Evolutionary conservation across 352 stramenopile species (phyloP).

Genomic region (Thalassiosira hispida): DNA sequence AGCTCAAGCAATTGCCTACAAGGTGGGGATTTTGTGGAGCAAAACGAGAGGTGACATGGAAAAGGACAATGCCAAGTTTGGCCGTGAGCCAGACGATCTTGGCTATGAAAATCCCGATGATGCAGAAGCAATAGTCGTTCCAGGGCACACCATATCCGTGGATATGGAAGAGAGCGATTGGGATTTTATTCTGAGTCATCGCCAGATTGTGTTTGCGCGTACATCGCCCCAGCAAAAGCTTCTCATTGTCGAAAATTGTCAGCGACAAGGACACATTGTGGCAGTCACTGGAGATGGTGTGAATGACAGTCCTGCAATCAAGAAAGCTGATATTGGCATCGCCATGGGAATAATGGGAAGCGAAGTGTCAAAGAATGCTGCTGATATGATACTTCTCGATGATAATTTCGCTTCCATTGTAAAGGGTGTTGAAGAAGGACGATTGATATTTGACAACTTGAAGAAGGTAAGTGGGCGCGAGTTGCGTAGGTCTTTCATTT

Average conservation of each 20-base stretch:
- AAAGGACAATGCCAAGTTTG: conserved; percentile 76
- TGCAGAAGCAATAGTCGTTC: conserved; percentile 15
- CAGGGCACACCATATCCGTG: conserved; percentile 61
- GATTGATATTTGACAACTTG: conserved; percentile 86
- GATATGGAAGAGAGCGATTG: conserved; percentile 10
- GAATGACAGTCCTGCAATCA: conserved; percentile 96
- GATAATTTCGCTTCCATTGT: conserved; percentile 96
- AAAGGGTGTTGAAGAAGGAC: conserved; percentile 78
- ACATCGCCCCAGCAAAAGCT: conserved; percentile 96
- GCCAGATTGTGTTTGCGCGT: conserved; percentile 57
- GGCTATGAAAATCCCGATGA: conserved; percentile 80
- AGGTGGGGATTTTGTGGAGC: conserved; percentile 92
- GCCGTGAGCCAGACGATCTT: conserved; percentile 79
- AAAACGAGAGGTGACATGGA: conserved; percentile 36
- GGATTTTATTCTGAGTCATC: conserved; percentile 25
- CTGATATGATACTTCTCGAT: conserved; percentile 95
- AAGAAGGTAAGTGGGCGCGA: conserved; percentile 63
- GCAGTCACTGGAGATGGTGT: conserved; percentile 96
- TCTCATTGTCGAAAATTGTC: conserved; percentile 91
- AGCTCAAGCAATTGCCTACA: conserved; percentile 91
- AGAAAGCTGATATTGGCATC: conserved; percentile 96
- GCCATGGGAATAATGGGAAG: conserved; percentile 94
- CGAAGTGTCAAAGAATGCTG: conserved; percentile 93
- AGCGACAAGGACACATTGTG: conserved; percentile 84
- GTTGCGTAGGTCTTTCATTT: too few relatives aligned